phyloP scores from a whole-genome alignment of 2,329 filamentous ascomycete genomes.

The Hirsutella thompsonii region DNA sequence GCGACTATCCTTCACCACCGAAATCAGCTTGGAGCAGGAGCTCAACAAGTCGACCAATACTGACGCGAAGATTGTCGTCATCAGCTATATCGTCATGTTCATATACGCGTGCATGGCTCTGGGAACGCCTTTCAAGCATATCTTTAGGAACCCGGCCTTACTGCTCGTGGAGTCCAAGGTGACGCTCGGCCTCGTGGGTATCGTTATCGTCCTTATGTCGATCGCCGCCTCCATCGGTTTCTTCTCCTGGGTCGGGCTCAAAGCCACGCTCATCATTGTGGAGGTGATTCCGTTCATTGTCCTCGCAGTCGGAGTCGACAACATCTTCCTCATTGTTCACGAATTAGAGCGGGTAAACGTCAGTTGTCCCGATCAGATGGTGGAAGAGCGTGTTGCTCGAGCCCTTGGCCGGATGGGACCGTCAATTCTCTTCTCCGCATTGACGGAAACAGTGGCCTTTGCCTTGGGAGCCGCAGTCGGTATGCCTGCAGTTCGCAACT shows the following conservation, averaged over 20 bases:
- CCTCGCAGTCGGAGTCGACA: constrained; percentile 91
- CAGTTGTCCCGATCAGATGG: constrained; percentile 76
- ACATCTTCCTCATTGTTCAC: constrained; percentile 97
- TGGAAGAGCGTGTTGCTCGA: constrained; percentile 74
- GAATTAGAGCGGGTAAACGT: constrained; percentile 93
- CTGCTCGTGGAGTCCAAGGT: constrained; percentile 94
- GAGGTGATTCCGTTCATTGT: constrained; percentile 98
- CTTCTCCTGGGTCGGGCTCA: constrained; percentile 83
- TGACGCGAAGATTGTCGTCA: constrained; percentile 88
- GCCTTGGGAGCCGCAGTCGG: constrained; percentile 85
- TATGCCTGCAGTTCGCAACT: constrained; percentile 97
- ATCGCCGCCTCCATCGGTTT: constrained; percentile 90
- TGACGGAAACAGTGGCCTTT: constrained; percentile 89
- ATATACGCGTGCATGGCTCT: constrained; percentile 88
- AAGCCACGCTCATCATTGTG: constrained; percentile 93
- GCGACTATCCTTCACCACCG: constrained; percentile 84
- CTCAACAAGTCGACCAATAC: constrained; percentile 98
- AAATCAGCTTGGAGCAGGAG: constrained; percentile 89
- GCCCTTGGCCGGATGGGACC: constrained; percentile 94
- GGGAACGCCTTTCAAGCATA: constrained; percentile 68
- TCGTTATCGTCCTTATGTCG: constrained; percentile 93
- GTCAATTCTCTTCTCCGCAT: constrained; percentile 88
- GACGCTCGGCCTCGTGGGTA: constrained; percentile 84
- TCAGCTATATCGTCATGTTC: constrained; percentile 99
- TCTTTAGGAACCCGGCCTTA: constrained; percentile 71